Conservation (phyloP, 352 stramenopile species). For the Phytophthora syringae region DNA sequence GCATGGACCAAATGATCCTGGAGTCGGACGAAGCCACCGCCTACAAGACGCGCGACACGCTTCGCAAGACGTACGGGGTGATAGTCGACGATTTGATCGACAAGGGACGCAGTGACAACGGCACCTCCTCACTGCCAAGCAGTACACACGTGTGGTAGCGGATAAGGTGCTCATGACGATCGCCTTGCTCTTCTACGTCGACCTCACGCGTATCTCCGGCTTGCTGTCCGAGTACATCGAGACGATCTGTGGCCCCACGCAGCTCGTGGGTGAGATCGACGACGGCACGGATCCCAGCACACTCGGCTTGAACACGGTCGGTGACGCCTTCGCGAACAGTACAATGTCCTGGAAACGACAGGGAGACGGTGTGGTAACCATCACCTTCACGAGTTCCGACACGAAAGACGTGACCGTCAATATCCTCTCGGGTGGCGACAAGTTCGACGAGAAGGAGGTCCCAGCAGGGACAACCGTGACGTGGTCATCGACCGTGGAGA, state of each 20-base stretch:
- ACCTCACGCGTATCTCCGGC: conserved; percentile 38
- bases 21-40: conserved; percentile 35
- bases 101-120: conserved; percentile 37
- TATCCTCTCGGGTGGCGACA: conserved; percentile 36
- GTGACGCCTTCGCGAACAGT: conserved; percentile 52
- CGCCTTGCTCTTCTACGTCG: conserved; percentile 36
- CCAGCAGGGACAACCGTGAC: conserved; percentile 26
- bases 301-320: conserved; percentile 43
- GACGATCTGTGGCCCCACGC: conserved; percentile 35
- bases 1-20: conserved; percentile 41
- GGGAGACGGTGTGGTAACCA: conserved; percentile 49
- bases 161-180: conserved; percentile 40
- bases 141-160: conserved; percentile 35
- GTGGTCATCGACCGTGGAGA: conserved; percentile 31
- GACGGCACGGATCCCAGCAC: conserved; percentile 50
- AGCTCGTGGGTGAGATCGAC: conserved; percentile 47
- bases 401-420: conserved; percentile 41
- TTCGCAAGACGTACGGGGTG: conserved; percentile 39
- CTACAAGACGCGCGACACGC: conserved; percentile 38
- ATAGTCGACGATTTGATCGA: conserved; percentile 41
- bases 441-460: conserved; percentile 55
- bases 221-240: conserved; percentile 43
- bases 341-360: conserved; percentile 48
- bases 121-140: conserved; percentile 38
- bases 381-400: conserved; percentile 50